Conservation (phyloP, 306 rosid species). For the Sicyos edulis region DNA sequence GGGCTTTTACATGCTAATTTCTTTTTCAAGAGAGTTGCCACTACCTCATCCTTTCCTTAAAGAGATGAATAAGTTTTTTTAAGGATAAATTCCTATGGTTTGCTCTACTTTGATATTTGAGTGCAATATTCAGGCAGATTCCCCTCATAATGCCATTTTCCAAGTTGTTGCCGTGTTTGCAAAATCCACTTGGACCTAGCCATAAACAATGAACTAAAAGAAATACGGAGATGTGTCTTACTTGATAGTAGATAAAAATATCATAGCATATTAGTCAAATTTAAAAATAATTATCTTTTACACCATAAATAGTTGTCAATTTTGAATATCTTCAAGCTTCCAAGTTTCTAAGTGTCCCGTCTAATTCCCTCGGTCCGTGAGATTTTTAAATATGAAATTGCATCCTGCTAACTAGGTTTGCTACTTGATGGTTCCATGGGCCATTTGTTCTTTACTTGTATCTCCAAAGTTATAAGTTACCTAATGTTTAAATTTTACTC, state of each 20-base stretch:
- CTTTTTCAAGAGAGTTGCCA: constrained; percentile 5
- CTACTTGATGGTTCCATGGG: constrained; percentile 10
- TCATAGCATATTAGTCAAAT: background rate
- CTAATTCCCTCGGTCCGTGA: background rate
- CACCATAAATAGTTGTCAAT: background rate
- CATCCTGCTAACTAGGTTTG: background rate
- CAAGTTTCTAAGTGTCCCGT: background rate
- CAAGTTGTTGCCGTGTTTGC: background rate
- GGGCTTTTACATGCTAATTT: constrained; percentile 8
- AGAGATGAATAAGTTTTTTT: background rate
- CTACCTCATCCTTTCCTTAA: background rate
- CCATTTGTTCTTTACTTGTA: constrained; percentile 1
- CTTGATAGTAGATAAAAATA: background rate
- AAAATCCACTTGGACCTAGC: background rate
- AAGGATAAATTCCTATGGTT: background rate
- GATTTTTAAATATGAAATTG: background rate
- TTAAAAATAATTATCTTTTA: background rate
- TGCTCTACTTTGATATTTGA: background rate
- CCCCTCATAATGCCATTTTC: background rate
- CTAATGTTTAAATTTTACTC: constrained; percentile 15
- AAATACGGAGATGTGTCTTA: background rate
- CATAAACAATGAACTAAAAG: too few relatives aligned
- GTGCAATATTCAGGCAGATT: background rate
- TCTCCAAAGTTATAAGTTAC: background rate
- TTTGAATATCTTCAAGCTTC: background rate